Evolutionary conservation across 139 green algal species (phyloP), one percentile per base, ranked within the genome.

Genomic region (Closterium sp.): DNA sequence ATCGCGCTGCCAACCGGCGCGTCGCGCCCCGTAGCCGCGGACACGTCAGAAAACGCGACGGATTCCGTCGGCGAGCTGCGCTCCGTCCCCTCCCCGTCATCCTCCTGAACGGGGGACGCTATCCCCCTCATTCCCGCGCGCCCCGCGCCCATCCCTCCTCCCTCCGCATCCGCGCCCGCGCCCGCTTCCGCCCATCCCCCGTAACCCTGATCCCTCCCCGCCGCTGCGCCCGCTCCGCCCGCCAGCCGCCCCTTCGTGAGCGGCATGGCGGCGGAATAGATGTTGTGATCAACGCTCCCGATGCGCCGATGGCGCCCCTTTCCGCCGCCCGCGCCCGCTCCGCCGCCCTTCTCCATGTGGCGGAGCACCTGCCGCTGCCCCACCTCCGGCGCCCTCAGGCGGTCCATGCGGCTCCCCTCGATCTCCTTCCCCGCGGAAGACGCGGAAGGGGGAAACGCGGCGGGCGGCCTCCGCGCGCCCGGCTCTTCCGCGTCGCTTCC

Each of bases 271-370:
- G 28, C 28, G 85, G 85, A 87, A 31, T 87, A 87, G 32, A 87
- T 87, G 32, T 87, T 87, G 21, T 87, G 85, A 24, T 87, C 85
- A 2, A 87, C 85, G 85, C 85, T 87, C 85, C 85, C 85, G 28
- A 87, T 87, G 28, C 85, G n/a, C 28, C 85, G 21, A 87, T 87
- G 85, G n/a, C 28, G n/a, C 21, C 85, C 85, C 85, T 79, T 79
- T 79, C 28, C n/a, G 85, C 85, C 85, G 13, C 85, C 85, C 85
- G 85, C 28, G 85, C 21, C 85, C 21, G 28, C 21, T 17, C 85
- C 85, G 9, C 28, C 85, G 85, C 85, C 85, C 85, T 87, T 87
- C 13, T 87, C 28, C 85, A 87, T 31, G 28, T 30, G 85, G 28
- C 85, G 85, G 28, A 87, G 85, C 85, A 30, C 85, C 85, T 87